A percentile compares a stretch with the other conserved stretches of the same genome.
phyloP scores from a whole-genome alignment of 768 basidiomycete species.

The Clavulina sp. region DNA sequence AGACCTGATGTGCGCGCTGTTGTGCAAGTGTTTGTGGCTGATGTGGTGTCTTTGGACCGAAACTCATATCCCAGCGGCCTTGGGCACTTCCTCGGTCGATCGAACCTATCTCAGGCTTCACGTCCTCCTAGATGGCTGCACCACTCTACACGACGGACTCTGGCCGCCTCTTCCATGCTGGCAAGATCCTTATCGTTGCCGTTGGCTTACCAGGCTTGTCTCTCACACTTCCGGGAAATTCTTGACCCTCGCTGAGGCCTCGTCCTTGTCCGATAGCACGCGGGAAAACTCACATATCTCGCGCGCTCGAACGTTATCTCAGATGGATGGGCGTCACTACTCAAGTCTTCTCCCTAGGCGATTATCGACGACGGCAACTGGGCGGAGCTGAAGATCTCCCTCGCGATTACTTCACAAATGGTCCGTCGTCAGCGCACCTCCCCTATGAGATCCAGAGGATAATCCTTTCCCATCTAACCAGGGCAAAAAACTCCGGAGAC shows the following conservation, averaged over 20 bases:
- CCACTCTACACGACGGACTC: slow-evolving; percentile 84
- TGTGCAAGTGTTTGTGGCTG: background rate
- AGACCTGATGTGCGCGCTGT: background rate
- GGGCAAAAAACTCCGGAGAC: slow-evolving; percentile 74
- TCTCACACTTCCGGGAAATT: no score
- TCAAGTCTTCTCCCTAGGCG: slow-evolving; percentile 84
- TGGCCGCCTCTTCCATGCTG: slow-evolving; percentile 67
- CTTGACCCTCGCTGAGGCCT: background rate
- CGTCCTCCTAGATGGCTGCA: slow-evolving; percentile 70
- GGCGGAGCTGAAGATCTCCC: slow-evolving; percentile 82
- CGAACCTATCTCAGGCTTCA: no score
- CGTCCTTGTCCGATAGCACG: slow-evolving; percentile 30
- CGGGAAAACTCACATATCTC: slow-evolving; percentile 92
- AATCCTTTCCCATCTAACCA: slow-evolving; percentile 14
- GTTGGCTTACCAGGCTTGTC: slow-evolving; percentile 56
- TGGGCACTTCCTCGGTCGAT: no score
- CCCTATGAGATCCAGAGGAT: background rate
- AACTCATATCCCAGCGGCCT: no score
- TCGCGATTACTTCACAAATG: slow-evolving; percentile 78
- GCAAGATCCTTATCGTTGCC: slow-evolving; percentile 85
- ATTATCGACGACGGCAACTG: slow-evolving; percentile 78
- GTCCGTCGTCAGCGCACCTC: slow-evolving; percentile 29
- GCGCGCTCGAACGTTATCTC: slow-evolving; percentile 90
- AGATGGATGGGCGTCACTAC: slow-evolving; percentile 98
- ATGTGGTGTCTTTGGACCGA: no score